Base-by-base conservation (phyloP, 768 basidiomycete genomes). In the Paxillus rubicundulus region DNA sequence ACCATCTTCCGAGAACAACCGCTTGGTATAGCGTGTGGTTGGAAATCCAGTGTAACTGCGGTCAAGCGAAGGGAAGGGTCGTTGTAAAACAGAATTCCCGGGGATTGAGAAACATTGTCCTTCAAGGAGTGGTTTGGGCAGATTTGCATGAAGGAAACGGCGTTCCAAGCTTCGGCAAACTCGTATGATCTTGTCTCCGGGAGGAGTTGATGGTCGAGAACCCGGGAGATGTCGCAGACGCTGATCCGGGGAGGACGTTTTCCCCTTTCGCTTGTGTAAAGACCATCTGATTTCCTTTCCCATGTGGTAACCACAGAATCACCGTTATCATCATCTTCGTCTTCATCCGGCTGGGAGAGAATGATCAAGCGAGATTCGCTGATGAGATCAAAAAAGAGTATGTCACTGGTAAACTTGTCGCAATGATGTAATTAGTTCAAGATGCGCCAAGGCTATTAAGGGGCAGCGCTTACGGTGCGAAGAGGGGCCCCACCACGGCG, bases 61-160 rank as follows among this genome's bases (percentile, higher is more conserved):
- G 80, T 71, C 50, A 82, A 62, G 30, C 82, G 77, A 50, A 72
- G 70, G 32, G 74, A 70, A 8, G 82, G 80, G 57, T 84, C 82
- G 33, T 74, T 71, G 54, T 79, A 80, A 61, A 86, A 85, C n/a
- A 84, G 64, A 8, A 81, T 77, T 42, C 67, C 75, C 2, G 76
- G 60, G 27, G 72, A 65, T 2, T 73, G 64, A 4, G 62, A 48
- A 27, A 69, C 52, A 24, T 77, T 74, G 42, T 57, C 63, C 55
- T 66, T 70, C 8, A 76, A 70, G 36, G 78, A 73, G 12, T 68
- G 69, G 54, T 85, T 82, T 1, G 74, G 74, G 44, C 72, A 71
- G 55, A 84, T 78, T 32, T 72, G 74, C 57, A 84, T 68, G 27
- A 65, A 66, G 13, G 74, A 76, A 37, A 68, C 51, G 36, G 70